phyloP scores from a whole-genome alignment of 495 filamentous ascomycete genomes.

The Aspergillus homomorphus region DNA sequence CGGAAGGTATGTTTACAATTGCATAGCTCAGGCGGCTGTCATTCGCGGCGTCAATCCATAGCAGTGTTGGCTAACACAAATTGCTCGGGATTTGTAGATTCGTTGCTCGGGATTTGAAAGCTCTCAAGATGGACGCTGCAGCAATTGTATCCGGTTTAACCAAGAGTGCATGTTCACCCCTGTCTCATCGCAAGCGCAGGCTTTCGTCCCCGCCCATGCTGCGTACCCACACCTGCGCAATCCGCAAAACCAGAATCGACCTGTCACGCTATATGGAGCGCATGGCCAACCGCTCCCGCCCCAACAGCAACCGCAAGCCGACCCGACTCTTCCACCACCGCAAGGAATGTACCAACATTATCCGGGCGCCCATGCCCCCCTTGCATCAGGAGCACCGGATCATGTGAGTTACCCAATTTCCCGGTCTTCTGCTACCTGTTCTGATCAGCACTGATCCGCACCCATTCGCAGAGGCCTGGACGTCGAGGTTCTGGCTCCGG shows the following conservation, averaged over 20 bases:
- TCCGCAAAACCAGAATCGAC: constrained; percentile 39
- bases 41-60: not conserved
- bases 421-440: constrained; percentile 4
- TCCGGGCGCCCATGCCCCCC: constrained; percentile 38
- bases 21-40: not conserved
- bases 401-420: constrained; percentile 42
- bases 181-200: constrained; percentile 77
- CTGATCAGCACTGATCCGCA: constrained; percentile 10
- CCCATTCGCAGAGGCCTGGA: constrained; percentile 36
- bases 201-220: constrained; percentile 77
- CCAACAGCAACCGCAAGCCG: constrained; percentile 47
- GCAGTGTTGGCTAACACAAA: constrained; percentile 12
- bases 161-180: constrained; percentile 87
- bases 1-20: constrained; percentile 60
- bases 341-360: constrained; percentile 46
- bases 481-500: constrained; percentile 48
- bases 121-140: constrained; percentile 73
- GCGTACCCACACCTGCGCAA: constrained; percentile 62
- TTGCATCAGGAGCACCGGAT: constrained; percentile 41
- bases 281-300: constrained; percentile 70
- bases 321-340: constrained; percentile 49
- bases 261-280: constrained; percentile 62
- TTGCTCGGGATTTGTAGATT: constrained; percentile 51
- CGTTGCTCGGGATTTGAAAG: constrained; percentile 80
- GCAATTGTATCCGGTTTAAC: constrained; percentile 75